A percentile compares a stretch with the other conserved stretches of the same genome.
phyloP scores from a whole-genome alignment of 2,329 filamentous ascomycete genomes.

The Raffaelea deltoideospora region DNA sequence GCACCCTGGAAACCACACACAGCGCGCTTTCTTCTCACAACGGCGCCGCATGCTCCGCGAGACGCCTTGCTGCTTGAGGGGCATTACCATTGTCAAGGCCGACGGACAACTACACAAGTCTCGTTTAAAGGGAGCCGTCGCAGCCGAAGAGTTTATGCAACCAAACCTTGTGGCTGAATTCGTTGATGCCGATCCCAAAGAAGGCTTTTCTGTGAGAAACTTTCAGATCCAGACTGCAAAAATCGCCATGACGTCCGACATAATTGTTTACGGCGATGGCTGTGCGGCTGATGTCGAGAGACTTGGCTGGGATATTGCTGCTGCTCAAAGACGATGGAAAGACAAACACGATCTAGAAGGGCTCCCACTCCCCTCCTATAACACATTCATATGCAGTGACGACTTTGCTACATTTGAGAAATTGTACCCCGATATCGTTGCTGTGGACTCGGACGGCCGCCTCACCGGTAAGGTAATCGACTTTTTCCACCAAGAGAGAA shows the following conservation, averaged over 20 bases:
- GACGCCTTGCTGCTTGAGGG: conserved; percentile 62
- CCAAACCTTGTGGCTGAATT: conserved; percentile 41
- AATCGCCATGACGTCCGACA: conserved; percentile 73
- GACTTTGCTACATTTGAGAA: conserved; percentile 59
- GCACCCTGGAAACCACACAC: conserved; percentile 75
- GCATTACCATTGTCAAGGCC: conserved; percentile 76
- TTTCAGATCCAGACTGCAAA: conserved; percentile 95
- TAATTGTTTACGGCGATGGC: conserved; percentile 79
- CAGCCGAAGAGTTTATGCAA: conserved; percentile 64
- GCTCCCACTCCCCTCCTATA: conserved; percentile 49
- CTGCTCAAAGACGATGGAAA: conserved; percentile 64
- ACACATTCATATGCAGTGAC: conserved; percentile 63
- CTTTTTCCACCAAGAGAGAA: conserved; percentile 75
- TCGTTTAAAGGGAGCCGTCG: conserved; percentile 75
- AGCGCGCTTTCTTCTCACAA: conserved; percentile 77
- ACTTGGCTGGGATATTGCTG: conserved; percentile 52
- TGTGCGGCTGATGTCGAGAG: conserved; percentile 42
- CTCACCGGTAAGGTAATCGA: conserved; percentile 69
- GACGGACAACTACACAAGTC: conserved; percentile 61
- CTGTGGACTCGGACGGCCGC: conserved; percentile 55
- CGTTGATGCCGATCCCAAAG: conserved; percentile 67
- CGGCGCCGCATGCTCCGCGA: conserved; percentile 56
- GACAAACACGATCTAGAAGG: conserved; percentile 43
- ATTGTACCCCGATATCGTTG: conserved; percentile 53
- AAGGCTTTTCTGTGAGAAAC: conserved; percentile 90